Evolutionary conservation across 2,329 filamentous ascomycete genomes (phyloP), one percentile per base, ranked within the genome.

Genomic region (Alternaria novae-zelandiae): DNA sequence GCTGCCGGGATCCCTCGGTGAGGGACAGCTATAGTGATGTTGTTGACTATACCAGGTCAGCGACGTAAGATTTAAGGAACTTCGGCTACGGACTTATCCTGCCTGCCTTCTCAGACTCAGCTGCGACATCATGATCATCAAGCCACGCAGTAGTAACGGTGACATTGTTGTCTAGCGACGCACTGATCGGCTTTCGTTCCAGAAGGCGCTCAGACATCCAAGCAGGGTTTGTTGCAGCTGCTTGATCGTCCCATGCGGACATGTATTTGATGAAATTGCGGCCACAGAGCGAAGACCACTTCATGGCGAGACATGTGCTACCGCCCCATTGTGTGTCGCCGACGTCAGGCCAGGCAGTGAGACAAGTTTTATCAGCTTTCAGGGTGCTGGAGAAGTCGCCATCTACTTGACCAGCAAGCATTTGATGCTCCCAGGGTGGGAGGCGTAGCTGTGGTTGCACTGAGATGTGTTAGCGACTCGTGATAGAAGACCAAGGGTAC

Each of bases 391-490:
- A 58, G 25, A 63, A 63, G 28, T 63, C 60, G 20, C 54, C 41
- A 11, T 54, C 36, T 23, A 63, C 60, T 17, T 59, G 50, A 6
- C 60, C 60, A 8, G 30, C 55, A 21, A 63, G 56, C 8, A 44
- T 20, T n/a, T 54, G 49, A 2, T 50, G 23, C 50, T 54, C 50
- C 60, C 55, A 59, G 10, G 60, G 60, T 2, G 60, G 54, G 7
- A 63, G 56, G 11, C 60, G 60, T n/a, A 63, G 15, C 32, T 63
- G 60, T 9, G 60, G 55, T 28, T 63, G 60, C 28, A 63, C 60
- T 63, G 32, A 17, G 17, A 13, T 10, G 13, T 7, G 17, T 45
- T 32, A 63, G 55, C 49, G 21, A 11, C 6, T 13, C 2, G 1
- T 6, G 46, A 3, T 11, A 10, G 2, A n/a, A 12, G 17, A 6